Percentiles rank a stretch among this genome's conserved stretches.
These are phyloP conservation scores for Williopsis jadinii DNA, from an alignment of 1,139 yeast species.

Conservation along the genomic window DNA sequence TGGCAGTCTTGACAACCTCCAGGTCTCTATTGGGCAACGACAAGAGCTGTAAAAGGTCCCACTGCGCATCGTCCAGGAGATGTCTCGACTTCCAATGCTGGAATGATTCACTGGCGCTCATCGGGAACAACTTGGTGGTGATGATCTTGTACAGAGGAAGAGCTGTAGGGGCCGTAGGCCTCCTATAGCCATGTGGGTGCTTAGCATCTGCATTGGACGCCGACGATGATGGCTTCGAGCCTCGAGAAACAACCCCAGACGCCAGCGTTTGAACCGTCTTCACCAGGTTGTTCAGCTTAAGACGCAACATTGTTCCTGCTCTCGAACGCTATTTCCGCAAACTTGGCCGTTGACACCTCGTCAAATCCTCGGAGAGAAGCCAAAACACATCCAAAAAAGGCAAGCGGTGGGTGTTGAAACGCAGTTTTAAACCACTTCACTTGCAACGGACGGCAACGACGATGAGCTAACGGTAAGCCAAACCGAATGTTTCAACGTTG, in stretches of 20 bases:
- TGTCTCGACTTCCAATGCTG: conserved; percentile 40
- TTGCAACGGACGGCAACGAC: too few species aligned
- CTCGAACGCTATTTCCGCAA: too few species aligned
- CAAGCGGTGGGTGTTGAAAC: too few species aligned
- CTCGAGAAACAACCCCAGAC: neutral
- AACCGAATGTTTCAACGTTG: too few species aligned
- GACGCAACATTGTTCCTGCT: neutral
- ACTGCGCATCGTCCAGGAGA: conserved; percentile 42
- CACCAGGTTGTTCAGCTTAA: conserved; percentile 1
- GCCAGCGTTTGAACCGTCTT: conserved; percentile 2
- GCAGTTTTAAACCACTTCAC: too few species aligned
- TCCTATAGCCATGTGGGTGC: conserved; percentile 24
- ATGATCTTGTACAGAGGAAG: conserved; percentile 48
- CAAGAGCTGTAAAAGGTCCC: conserved; percentile 37
- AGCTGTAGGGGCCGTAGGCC: conserved; percentile 59
- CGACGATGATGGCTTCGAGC: neutral
- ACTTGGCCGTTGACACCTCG: too few species aligned
- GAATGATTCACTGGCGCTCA: conserved; percentile 43
- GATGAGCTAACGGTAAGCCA: too few species aligned
- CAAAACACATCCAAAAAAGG: too few species aligned
- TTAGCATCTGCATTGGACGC: neutral
- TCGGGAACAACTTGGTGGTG: conserved; percentile 47
- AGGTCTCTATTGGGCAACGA: conserved; percentile 11
- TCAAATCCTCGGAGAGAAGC: too few species aligned
- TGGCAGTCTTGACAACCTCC: conserved; percentile 29